A percentile compares a stretch with the other conserved stretches of the same genome.
phyloP scores from a whole-genome alignment of 129 eudicot genomes.

The Solidago caesia region DNA sequence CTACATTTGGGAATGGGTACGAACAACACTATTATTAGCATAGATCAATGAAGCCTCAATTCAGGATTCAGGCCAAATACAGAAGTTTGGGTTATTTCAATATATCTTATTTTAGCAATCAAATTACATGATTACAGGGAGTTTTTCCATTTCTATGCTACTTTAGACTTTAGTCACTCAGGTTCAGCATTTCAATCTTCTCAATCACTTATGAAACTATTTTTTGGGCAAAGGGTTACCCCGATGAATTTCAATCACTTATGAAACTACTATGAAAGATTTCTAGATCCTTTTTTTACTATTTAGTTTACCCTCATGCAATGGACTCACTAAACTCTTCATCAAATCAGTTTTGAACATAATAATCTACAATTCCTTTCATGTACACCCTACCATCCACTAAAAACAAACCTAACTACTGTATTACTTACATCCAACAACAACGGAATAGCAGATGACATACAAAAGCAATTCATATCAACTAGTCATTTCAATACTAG shows the following conservation, averaged over 20 bases:
- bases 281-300: too few species aligned
- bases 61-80: background rate
- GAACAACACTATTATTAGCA: background rate
- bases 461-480: background rate
- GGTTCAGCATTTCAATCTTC: background rate
- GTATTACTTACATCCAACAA: background rate
- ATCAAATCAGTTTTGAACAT: background rate
- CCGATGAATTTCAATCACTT: too few species aligned
- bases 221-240: too few species aligned
- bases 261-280: background rate
- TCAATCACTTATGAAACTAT: too few species aligned
- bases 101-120: background rate
- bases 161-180: background rate
- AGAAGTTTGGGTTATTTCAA: background rate
- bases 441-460: background rate
- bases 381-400: background rate
- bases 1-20: background rate
- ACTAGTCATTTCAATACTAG: background rate
- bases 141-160: background rate
- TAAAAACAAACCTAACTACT: background rate
- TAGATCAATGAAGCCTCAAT: background rate
- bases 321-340: background rate
- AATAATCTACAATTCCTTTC: background rate
- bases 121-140: background rate
- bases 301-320: slow-evolving; percentile 6